Evolutionary conservation across 805 yeast species (phyloP), one percentile per base, ranked within the genome.

Genomic region (Candida tallmaniae): DNA sequence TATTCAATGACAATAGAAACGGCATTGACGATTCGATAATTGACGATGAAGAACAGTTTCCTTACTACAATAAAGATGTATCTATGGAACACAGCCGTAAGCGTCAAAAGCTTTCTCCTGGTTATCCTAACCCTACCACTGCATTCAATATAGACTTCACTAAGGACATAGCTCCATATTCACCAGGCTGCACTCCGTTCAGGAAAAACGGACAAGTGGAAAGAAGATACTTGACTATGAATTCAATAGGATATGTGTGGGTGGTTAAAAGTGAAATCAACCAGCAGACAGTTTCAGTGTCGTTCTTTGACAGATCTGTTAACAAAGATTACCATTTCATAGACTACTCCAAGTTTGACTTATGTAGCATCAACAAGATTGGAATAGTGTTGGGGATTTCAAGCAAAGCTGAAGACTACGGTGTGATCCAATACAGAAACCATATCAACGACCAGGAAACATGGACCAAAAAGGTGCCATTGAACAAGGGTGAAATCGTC

Each of bases 301-400:
- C 86, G 10, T 90, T 93, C 51, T 87, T 86, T 50, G 97, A 90
- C 53, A 68, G 82, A 34, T 77, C 86, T 0, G 50, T 70, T 9
- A 82, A 80, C 51, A 75, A 79, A 38, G 96, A 87, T 48, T 86
- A 86, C 49, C 90, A 87, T 58, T 89, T 90, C 60, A 80, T 79
- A 31, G 97, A 90, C 57, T 56, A 74, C 29, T 68, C 71, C 40
- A 71, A 74, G 10, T 86, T 70, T 56, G 95, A 87, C 52, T 58
- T 86, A 34, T 90, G 95, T 18, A 75, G 83, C 1, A 66, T 90
- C 49, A 80, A 80, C 33, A 73, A 70, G 12, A 68, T 67, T 2
- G 96, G 93, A 2, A 58, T 82, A 2, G 51, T 86, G 4, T 70
- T 86, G 35, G 94, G 60, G 2, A 39, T 42, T 27, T 62, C 70